Percentiles rank a stretch among this genome's conserved stretches.
These are phyloP conservation scores for Podaxis pistillaris DNA, from an alignment of 768 basidiomycete species.

Conservation along the genomic window DNA sequence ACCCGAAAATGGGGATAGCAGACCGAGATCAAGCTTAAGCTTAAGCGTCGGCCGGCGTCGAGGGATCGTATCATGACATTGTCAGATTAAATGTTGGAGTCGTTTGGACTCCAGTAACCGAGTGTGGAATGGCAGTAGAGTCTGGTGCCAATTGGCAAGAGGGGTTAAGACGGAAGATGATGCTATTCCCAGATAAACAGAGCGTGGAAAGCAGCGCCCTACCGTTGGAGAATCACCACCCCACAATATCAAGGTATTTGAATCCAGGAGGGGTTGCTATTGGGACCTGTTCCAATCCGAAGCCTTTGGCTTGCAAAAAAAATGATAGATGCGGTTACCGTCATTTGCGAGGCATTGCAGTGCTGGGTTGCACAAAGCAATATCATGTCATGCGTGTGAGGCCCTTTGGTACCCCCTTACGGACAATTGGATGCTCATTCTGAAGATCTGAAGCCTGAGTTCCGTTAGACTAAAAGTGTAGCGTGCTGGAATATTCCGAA, in stretches of 20 bases:
- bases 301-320: no score
- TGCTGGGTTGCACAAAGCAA: not conserved
- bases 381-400: not conserved
- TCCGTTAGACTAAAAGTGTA: conserved; percentile 9
- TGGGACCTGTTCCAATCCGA: not conserved
- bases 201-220: no score
- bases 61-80: not conserved
- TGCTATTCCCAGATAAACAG: not conserved
- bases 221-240: no score
- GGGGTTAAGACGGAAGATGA: not conserved
- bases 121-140: not conserved
- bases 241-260: not conserved
- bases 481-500: conserved; percentile 7
- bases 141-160: not conserved
- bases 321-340: no score
- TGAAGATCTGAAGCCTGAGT: not conserved
- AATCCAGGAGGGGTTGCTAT: not conserved
- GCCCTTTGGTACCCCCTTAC: not conserved
- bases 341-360: not conserved
- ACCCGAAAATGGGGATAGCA: not conserved
- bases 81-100: not conserved
- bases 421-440: not conserved
- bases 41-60: not conserved
- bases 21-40: not conserved
- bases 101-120: not conserved